Evolutionary conservation across 306 rosid genomes (phyloP), one percentile per base, ranked within the genome.

Genomic region (Carpinus fangiana): DNA sequence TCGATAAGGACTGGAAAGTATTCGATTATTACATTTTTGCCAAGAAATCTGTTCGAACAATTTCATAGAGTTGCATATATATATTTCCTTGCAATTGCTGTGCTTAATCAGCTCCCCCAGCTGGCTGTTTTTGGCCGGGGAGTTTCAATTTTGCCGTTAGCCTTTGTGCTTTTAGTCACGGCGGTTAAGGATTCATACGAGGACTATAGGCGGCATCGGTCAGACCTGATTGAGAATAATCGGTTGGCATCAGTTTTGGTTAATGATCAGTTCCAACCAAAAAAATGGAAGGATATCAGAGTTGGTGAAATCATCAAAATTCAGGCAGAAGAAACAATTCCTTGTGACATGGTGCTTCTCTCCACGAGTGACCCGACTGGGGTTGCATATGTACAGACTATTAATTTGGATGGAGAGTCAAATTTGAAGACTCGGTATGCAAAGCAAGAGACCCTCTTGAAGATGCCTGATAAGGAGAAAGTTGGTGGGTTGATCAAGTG

Each of bases 1-100:
- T 86, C 92, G 0, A 78, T 95, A 43, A 89, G 89, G 3, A 95
- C 98, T 0, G 85, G 59, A 16, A 95, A 95, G 84, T 93, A 95
- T 70, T 91, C 97, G 3, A 1, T 95, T 53, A 4, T 92, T 8
- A 91, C 96, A 3, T 95, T 95, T 80, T 70, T 95, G 13, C 99
- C 99, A 10, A 91, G 90, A 77, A 95, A 95, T 86, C 78, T 95
- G 75, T 95, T 90, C 76, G 99, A 95, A 75, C 99, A 95, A 73
- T 93, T 95, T 68, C 99, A 95, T 82, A 93, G 99, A 81, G 96
- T 95, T 83, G 99, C 99, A 52, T 95, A 95, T 75, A 14, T 95
- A 52, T 95, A 95, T 81, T 95, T 95, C 77, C 96, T 95, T 70
- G 81, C 79, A 51, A 93, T 95, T 74, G 99, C 97, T 4, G 70